Conservation (phyloP, 208 protist species). For the Tritrichomonas musculus region DNA sequence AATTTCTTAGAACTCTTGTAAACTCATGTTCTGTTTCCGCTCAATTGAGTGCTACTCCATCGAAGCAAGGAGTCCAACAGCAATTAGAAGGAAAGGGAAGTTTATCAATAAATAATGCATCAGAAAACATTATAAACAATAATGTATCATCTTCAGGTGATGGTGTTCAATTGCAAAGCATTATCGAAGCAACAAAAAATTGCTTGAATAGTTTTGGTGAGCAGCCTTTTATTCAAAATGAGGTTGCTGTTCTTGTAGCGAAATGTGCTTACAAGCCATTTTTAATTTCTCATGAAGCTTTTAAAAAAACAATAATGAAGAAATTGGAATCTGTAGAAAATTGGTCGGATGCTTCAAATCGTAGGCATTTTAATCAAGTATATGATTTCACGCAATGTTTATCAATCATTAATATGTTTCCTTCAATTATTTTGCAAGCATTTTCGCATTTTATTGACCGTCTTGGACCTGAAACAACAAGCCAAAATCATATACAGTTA, state of each 20-base stretch:
- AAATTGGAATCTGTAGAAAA: not conserved
- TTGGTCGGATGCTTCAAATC: not conserved
- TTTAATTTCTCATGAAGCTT: not conserved
- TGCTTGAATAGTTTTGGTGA: not conserved
- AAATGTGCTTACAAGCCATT: not conserved
- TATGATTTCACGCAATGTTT: not conserved
- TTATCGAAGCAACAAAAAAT: not conserved
- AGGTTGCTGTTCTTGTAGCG: not conserved
- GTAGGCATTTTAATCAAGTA: not conserved
- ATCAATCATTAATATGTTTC: not conserved
- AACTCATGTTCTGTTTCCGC: no score
- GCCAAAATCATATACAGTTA: not conserved
- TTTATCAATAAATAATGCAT: no score
- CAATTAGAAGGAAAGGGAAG: no score
- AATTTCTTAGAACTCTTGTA: not conserved
- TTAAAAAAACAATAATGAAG: no score
- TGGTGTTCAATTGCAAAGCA: not conserved
- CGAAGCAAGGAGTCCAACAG: no score
- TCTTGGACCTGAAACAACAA: not conserved
- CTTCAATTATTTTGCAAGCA: not conserved
- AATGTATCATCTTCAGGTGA: no score
- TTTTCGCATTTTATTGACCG: not conserved
- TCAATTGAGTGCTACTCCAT: no score
- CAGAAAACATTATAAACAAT: no score
- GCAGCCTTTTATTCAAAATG: not conserved